These are phyloP conservation scores for Chaetomium sp. DNA, from an alignment of 2,329 filamentous ascomycete genomes.

Conservation along the genomic window DNA sequence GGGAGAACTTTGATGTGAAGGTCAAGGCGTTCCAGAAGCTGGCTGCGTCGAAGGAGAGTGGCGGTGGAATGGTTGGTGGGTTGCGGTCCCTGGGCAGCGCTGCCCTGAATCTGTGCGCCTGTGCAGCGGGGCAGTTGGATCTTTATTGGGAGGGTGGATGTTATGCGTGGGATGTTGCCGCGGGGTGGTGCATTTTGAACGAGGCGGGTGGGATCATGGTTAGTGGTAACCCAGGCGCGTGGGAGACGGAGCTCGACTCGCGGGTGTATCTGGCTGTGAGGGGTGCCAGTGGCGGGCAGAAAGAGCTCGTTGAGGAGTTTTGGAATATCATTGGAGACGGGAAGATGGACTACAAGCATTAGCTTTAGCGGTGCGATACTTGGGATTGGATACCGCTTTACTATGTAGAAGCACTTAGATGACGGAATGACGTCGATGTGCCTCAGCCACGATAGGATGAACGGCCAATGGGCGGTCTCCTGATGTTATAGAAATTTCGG, in stretches of 20 bases:
- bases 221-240: constrained; percentile 66
- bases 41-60: constrained; percentile 50
- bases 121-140: constrained; percentile 66
- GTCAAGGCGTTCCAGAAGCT: constrained; percentile 57
- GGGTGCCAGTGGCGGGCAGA: constrained; percentile 53
- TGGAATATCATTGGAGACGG: constrained; percentile 54
- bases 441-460: too few relatives aligned
- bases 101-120: constrained; percentile 66
- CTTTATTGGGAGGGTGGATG: constrained; percentile 78
- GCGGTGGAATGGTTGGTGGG: constrained; percentile 71
- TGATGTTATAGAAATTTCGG: too few relatives aligned
- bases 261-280: constrained; percentile 58
- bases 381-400: too few relatives aligned
- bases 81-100: constrained; percentile 66
- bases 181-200: constrained; percentile 67
- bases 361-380: not conserved
- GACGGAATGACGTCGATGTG: too few relatives aligned
- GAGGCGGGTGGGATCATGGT: constrained; percentile 71
- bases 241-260: constrained; percentile 55
- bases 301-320: constrained; percentile 57
- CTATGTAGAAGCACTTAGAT: too few relatives aligned
- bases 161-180: constrained; percentile 82
- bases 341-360: constrained; percentile 39
- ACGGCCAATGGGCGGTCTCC: too few relatives aligned
- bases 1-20: constrained; percentile 66